A percentile compares a stretch with the other conserved stretches of the same genome.
phyloP scores from a whole-genome alignment of 2,329 filamentous ascomycete species.

The Volutella citrinella region DNA sequence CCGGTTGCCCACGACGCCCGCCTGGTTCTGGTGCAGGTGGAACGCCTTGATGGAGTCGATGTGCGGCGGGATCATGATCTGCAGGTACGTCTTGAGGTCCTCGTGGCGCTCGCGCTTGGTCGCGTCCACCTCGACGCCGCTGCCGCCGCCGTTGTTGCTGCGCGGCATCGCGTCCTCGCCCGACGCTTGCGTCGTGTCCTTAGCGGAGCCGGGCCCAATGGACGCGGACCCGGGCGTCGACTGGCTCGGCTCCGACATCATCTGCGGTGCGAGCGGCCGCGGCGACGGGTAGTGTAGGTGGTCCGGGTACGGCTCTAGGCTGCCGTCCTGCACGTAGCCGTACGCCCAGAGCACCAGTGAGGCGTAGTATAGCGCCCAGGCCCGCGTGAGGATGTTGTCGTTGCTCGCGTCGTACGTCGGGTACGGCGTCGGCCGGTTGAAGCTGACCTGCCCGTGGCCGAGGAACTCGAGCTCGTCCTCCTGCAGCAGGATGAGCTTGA shows the following conservation, averaged over 20 bases:
- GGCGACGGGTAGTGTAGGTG: slow-evolving; percentile 21
- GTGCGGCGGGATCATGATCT: slow-evolving; percentile 26
- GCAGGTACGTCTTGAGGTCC: slow-evolving; percentile 24
- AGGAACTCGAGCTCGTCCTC: slow-evolving; percentile 14
- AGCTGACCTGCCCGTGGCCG: slow-evolving; percentile 12
- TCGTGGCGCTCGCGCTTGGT: slow-evolving; percentile 22
- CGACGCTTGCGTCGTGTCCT: slow-evolving; percentile 15
- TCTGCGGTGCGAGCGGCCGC: slow-evolving; percentile 8
- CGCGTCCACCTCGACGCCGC: slow-evolving; percentile 15
- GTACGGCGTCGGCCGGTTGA: slow-evolving; percentile 17
- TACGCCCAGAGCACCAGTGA: slow-evolving; percentile 26
- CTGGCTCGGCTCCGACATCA: slow-evolving; percentile 11
- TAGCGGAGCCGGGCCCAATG: slow-evolving; percentile 8
- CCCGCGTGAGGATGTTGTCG: slow-evolving; percentile 21
- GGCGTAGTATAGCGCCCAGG: slow-evolving; percentile 26
- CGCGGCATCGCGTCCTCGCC: slow-evolving; percentile 15
- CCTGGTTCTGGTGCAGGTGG: slow-evolving; percentile 26
- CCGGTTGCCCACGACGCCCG: slow-evolving; percentile 23
- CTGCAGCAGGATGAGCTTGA: slow-evolving; percentile 23
- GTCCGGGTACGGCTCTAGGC: slow-evolving; percentile 24
- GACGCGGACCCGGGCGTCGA: too few relatives aligned
- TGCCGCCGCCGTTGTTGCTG: slow-evolving; percentile 13
- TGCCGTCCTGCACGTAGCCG: slow-evolving; percentile 25
- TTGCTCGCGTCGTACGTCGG: slow-evolving; percentile 23
- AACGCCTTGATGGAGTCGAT: slow-evolving; percentile 27